Evolutionary conservation across 2,329 filamentous ascomycete species (phyloP), one percentile per base, ranked within the genome.

Genomic region (Berkeleyomyces rouxiae): DNA sequence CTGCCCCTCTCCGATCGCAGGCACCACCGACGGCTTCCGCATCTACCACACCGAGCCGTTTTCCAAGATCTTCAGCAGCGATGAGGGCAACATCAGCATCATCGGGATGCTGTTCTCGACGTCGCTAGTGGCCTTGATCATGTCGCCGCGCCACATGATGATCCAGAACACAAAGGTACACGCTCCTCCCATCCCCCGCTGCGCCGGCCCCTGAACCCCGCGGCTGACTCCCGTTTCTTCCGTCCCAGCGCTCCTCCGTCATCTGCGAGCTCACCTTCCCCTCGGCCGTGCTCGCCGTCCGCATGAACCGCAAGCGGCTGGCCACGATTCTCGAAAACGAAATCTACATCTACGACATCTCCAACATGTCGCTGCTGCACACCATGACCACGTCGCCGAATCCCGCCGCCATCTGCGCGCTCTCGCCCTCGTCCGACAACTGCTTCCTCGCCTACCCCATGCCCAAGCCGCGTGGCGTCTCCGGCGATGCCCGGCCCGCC

Each of bases 61-160:
- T 73, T 86, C 87, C 68, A 93, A 95, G 74, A 90, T 91, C 71
- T 96, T 93, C 74, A 92, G 91, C 72, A 93, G 89, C 70, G 88
- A 92, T 72, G 90, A 97, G 71, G 90, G 89, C 65, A 95, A 97
- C 73, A 92, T 99, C 62, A 88, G 90, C 57, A 90, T 96, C 67
- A 86, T 97, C 70, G 93, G 99, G 77, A 97, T 97, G 91, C 84
- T 99, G 67, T 99, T 99, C 75, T 96, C 92, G 40, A 97, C 93
- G 40, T 97, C 93, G 2, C 82, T 99, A 43, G 92, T 99, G 63
- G 93, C 93, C 61, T 80, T 97, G 62, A 91, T 96, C 66, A 79
- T 96, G 49, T 96, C 93, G 23, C 93, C 93, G 4, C 82, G 93
- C 63, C 87, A 95, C 65, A 79, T 99, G 62, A 89, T 95, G 68